These are phyloP conservation scores for Trichoderma guizhouense DNA, from an alignment of 2,329 filamentous ascomycete species.

Conservation along the genomic window DNA sequence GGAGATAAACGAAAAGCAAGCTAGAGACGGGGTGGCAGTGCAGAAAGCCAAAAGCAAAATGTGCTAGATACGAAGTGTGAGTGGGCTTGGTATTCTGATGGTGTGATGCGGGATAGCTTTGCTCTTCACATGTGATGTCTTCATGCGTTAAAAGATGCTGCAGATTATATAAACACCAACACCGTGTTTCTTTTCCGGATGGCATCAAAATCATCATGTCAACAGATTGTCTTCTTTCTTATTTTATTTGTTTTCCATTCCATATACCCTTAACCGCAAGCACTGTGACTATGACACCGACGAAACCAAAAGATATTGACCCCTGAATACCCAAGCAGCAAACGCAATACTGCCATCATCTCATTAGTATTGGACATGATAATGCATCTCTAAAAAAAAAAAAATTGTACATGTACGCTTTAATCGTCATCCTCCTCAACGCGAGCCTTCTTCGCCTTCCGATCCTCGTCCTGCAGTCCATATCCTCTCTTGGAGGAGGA, in stretches of 20 bases:
- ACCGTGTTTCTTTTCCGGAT: not conserved
- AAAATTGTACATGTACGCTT: constrained; percentile 1
- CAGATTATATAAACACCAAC: not conserved
- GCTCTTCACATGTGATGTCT: not conserved
- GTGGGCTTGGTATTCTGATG: not conserved
- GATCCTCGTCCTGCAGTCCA: constrained; percentile 66
- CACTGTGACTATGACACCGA: not conserved
- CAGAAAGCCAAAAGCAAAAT: not conserved
- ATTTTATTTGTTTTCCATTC: not conserved
- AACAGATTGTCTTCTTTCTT: not conserved
- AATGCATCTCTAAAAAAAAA: constrained; percentile 15
- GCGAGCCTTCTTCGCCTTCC: constrained; percentile 68
- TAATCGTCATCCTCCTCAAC: constrained; percentile 67
- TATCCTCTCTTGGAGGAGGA: constrained; percentile 69
- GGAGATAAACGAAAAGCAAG: not conserved
- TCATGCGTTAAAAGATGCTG: not conserved
- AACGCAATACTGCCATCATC: not conserved
- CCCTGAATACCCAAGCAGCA: not conserved
- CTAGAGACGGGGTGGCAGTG: not conserved
- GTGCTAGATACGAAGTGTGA: constrained; percentile 12
- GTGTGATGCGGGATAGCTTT: not conserved
- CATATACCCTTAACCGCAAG: not conserved
- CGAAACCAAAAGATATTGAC: not conserved
- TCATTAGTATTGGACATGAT: constrained; percentile 12
- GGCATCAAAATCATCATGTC: not conserved